Percentiles rank a stretch among this genome's conserved stretches.
Conservation (phyloP, 2,329 filamentous ascomycete species). For the Hawksworthiomyces lignivorus region DNA sequence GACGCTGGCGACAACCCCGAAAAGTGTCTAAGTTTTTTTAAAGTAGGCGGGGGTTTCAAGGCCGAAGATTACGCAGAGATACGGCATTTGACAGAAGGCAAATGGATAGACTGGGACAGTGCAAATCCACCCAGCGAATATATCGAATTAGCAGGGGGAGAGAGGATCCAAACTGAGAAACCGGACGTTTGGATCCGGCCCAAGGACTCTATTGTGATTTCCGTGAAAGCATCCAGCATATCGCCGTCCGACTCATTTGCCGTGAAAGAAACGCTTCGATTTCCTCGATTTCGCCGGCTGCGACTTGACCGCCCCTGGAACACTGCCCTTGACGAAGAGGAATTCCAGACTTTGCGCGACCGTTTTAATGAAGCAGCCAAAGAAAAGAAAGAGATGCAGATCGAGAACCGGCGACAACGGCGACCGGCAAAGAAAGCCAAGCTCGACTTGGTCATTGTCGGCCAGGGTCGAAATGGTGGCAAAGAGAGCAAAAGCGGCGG, state of each 20-base stretch:
- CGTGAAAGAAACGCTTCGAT: constrained; percentile 70
- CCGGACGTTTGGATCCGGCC: constrained; percentile 94
- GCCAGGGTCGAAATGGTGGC: constrained; percentile 42
- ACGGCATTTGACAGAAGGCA: constrained; percentile 76
- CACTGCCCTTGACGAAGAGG: constrained; percentile 66
- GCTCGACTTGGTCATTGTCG: constrained; percentile 62
- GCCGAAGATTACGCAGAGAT: constrained; percentile 79
- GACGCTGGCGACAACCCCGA: constrained; percentile 52
- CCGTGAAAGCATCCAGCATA: constrained; percentile 80
- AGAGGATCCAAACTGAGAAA: constrained; percentile 60
- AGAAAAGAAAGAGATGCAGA: constrained; percentile 66
- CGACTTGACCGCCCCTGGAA: constrained; percentile 81
- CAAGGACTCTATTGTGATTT: constrained; percentile 76
- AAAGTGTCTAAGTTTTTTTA: constrained; percentile 92
- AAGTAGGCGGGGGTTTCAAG: constrained; percentile 89
- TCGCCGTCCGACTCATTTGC: constrained; percentile 70
- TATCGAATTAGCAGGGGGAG: constrained; percentile 74
- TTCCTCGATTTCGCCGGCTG: constrained; percentile 79
- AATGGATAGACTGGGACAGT: constrained; percentile 81
- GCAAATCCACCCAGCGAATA: constrained; percentile 68
- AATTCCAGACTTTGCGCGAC: constrained; percentile 65
- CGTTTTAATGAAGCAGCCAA: constrained; percentile 62
- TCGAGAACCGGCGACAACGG: constrained; percentile 58
- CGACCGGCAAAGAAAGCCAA: constrained; percentile 54
- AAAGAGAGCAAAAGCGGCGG: constrained; percentile 14